Percentiles rank a stretch among this genome's conserved stretches.
phyloP scores from a whole-genome alignment of 805 yeast species.

The Nakazawaea molendinolei region DNA sequence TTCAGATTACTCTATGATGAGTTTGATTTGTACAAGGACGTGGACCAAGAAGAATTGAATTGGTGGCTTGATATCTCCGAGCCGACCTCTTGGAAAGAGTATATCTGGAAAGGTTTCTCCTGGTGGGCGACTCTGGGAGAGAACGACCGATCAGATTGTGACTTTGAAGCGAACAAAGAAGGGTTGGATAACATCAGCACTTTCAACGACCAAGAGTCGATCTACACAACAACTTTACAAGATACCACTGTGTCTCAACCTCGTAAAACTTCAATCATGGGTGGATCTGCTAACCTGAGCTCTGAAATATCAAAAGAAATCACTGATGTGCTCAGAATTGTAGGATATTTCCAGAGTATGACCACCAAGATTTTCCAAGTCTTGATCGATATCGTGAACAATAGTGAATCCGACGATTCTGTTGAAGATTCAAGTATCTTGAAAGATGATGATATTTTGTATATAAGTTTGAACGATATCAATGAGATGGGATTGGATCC shows the following conservation, averaged over 20 bases:
- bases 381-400: constrained; percentile 30
- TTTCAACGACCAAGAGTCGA: constrained; percentile 9
- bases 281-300: background rate
- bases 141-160: constrained; percentile 32
- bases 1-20: constrained; percentile 23
- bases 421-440: constrained; percentile 12
- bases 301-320: constrained; percentile 19
- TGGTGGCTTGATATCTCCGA: constrained; percentile 43
- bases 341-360: constrained; percentile 47
- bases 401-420: constrained; percentile 18
- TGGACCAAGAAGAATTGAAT: constrained; percentile 17
- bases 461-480: constrained; percentile 39
- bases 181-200: constrained; percentile 10
- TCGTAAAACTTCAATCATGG: background rate
- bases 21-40: constrained; percentile 13
- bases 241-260: background rate
- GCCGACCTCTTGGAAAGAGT: constrained; percentile 48
- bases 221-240: background rate
- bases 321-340: constrained; percentile 22
- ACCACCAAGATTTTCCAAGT: constrained; percentile 36
- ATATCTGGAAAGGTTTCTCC: constrained; percentile 61
- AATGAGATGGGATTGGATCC: constrained; percentile 57
- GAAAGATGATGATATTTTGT: constrained; percentile 13
- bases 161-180: constrained; percentile 28
- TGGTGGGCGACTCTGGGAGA: constrained; percentile 92